A percentile compares a stretch with the other conserved stretches of the same genome.
Conservation (phyloP, 768 basidiomycete species). For the Rhizopogon roseolus region DNA sequence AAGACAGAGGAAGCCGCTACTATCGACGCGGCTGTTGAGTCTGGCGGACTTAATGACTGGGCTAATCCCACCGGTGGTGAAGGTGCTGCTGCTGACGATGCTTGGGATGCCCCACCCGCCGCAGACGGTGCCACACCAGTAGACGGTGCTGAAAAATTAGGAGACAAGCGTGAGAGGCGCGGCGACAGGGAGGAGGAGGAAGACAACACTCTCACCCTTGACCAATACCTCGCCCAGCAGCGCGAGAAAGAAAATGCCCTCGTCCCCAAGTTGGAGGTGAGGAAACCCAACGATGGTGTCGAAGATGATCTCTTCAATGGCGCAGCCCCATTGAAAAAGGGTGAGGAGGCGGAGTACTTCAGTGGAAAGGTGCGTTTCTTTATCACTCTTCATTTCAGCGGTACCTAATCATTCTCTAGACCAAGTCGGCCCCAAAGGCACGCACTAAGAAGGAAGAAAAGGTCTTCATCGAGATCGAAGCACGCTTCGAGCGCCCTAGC, state of each 20-base stretch:
- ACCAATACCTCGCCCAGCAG: slow-evolving; percentile 86
- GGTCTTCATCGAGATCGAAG: slow-evolving; percentile 88
- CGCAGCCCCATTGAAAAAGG: slow-evolving; percentile 58
- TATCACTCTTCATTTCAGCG: not conserved
- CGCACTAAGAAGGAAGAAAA: slow-evolving; percentile 86
- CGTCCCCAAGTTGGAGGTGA: slow-evolving; percentile 75
- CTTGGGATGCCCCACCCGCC: slow-evolving; percentile 33
- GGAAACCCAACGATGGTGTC: slow-evolving; percentile 77
- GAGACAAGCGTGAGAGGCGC: slow-evolving; percentile 29
- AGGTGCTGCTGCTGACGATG: slow-evolving; percentile 26
- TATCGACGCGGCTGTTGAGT: slow-evolving; percentile 61
- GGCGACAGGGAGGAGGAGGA: slow-evolving; percentile 78
- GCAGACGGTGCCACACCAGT: slow-evolving; percentile 27
- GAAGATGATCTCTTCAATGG: slow-evolving; percentile 69
- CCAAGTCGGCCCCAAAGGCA: slow-evolving; percentile 59
- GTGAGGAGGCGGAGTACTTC: slow-evolving; percentile 73
- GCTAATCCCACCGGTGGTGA: slow-evolving; percentile 19
- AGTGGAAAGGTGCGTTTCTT: slow-evolving; percentile 72
- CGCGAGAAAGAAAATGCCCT: slow-evolving; percentile 50
- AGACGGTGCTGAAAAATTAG: slow-evolving; percentile 30
- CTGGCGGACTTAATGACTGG: slow-evolving; percentile 30
- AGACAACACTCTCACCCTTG: slow-evolving; percentile 90
- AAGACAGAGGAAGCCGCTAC: slow-evolving; percentile 74
- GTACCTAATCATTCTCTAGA: slow-evolving; percentile 34
- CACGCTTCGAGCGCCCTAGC: slow-evolving; percentile 79